phyloP scores from a whole-genome alignment of 768 basidiomycete genomes.

The Termitomyces sp. region DNA sequence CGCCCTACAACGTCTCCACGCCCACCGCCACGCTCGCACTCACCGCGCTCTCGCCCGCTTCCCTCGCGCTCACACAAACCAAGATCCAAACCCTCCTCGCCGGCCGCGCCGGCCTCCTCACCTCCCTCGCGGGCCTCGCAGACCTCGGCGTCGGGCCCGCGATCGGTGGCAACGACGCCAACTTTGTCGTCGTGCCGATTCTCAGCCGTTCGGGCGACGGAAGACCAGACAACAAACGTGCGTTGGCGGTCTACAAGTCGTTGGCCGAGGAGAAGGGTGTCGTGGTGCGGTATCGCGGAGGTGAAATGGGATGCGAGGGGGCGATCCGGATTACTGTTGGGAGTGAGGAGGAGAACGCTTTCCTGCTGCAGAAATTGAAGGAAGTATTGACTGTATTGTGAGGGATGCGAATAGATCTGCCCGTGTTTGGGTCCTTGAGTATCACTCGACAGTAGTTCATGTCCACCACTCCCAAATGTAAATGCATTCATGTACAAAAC shows the following conservation, averaged over 20 bases:
- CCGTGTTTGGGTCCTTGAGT: background rate
- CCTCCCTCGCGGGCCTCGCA: slow-evolving; percentile 32
- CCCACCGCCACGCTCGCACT: slow-evolving; percentile 83
- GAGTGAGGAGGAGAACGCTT: slow-evolving; percentile 69
- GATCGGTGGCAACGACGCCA: slow-evolving; percentile 84
- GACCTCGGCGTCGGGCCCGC: slow-evolving; percentile 53
- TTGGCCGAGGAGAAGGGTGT: slow-evolving; percentile 84
- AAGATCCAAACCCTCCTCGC: slow-evolving; percentile 56
- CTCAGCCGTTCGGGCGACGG: slow-evolving; percentile 33
- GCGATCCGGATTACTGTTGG: slow-evolving; percentile 91
- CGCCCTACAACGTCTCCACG: slow-evolving; percentile 93
- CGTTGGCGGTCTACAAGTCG: slow-evolving; percentile 64
- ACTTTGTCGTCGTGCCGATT: slow-evolving; percentile 84
- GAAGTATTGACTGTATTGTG: slow-evolving; percentile 35
- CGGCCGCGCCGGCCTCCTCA: slow-evolving; percentile 53
- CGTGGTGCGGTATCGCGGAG: slow-evolving; percentile 87
- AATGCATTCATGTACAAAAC: background rate
- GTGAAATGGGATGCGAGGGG: slow-evolving; percentile 79
- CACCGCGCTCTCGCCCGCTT: slow-evolving; percentile 65
- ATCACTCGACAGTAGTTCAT: too few species aligned
- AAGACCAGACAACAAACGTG: slow-evolving; percentile 54
- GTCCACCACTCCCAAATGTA: background rate
- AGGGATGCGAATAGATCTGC: background rate
- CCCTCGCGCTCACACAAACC: slow-evolving; percentile 56
- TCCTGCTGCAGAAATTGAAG: slow-evolving; percentile 48